Evolutionary conservation across 441 rosid genomes (phyloP), one percentile per base, ranked within the genome.

Genomic region (Kokia cookei): DNA sequence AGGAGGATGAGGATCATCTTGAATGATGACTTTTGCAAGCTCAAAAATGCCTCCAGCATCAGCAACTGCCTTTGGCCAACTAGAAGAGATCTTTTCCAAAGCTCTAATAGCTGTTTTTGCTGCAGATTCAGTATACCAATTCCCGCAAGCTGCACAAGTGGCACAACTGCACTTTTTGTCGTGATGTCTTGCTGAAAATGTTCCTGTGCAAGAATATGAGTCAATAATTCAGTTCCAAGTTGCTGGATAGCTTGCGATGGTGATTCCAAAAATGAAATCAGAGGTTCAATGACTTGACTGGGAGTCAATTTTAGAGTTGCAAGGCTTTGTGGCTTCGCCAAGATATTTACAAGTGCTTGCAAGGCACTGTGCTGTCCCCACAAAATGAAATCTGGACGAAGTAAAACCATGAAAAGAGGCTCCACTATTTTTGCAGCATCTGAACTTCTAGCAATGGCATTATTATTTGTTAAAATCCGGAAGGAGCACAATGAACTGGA

Each of bases 281-380:
- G 76, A 69, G 99, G 96, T 73, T 83, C 90, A 77, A 93, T 82
- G 61, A 88, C 91, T 72, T 83, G 90, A 73, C 94, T 89, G 24
- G 94, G 91, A 70, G 91, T 77, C 71, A 86, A 82, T 65, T 91
- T 84, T 61, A 95, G 81, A 55, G 94, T 87, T 55, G 82, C 85
- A 68, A 95, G 92, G 82, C 89, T 85, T 79, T 85, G 89, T 17
- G 96, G 97, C 80, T 95, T 95, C 86, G 93, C 99, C 81, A 93
- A 79, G 76, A 95, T 91, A 82, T 95, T 95, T 77, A 94, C 89
- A 59, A 91, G 88, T 10, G 98, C 92, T 77, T 93, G 98, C 87
- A 95, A 82, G 70, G 92, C 90, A 79, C 98, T 82, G 73, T 93
- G 96, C 74, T 95, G 97, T 66, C 99, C 98, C 91, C 88, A 89